Base-by-base conservation (phyloP, 2,329 filamentous ascomycete species). In the Colletotrichum aenigma region DNA sequence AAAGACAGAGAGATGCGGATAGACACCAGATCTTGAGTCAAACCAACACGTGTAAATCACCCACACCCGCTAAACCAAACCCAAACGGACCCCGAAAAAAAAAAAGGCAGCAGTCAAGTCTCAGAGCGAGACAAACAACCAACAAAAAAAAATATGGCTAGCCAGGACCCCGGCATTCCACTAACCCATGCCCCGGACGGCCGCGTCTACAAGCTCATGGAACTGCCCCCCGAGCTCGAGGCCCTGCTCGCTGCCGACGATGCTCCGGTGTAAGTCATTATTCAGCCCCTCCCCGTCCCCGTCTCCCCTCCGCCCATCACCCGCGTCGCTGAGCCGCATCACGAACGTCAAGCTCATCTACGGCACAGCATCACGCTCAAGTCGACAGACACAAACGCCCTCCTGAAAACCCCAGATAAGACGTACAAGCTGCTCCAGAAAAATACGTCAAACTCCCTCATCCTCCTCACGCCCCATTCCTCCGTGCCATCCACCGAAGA, bases 381-480 rank as follows among this genome's bases (percentile, higher is more conserved):
- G 77, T 87, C 88, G 15, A 89, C 89, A 24, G 84, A 88, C 26
- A 83, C 86, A 2, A 81, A 83, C 4, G 91, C 91, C 30, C 81
- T 92, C 56, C 87, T 93, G 70, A 88, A 85, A 78, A 87, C 88
- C 1, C 87, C 87, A 5, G 82, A 85, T 69, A 89, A 88, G 78
- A 89, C 88, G 18, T 93, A 92, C 83, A 87, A 87, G 7, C 86
- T 93, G 62, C 90, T 90, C 34, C 92, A 93, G 80, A 93, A 93
- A 81, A 93, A 93, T 81, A 93, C 92, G 0, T 93, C 92, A 61
- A 93, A 93, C 80, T 89, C 90, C n/a, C 86, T 93, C 62, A 89
- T 93, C 79, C 81, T 93, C 4, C 84, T 93, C 36, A 81, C 84
- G 30, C 84, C 87, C 4, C 77, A 79, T 10, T 77, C 79, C 26